phyloP scores from a whole-genome alignment of 305 asterid species.

The Andrographis paniculata region DNA sequence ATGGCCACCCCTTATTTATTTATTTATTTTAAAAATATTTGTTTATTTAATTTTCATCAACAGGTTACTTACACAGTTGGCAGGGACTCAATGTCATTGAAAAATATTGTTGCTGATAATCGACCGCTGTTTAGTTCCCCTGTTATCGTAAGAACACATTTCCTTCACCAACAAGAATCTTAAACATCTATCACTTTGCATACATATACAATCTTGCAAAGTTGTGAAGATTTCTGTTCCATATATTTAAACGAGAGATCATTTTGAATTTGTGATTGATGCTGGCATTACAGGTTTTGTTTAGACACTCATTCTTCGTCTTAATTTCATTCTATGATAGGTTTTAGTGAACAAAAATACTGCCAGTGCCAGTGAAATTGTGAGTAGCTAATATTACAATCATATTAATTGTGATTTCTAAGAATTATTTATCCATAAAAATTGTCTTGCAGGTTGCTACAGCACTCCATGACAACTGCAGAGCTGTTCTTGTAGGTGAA shows the following conservation, averaged over 20 bases:
- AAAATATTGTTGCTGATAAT: conserved; percentile 65
- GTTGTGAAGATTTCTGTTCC: no score
- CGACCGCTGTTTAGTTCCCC: conserved; percentile 78
- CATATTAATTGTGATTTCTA: background rate
- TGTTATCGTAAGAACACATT: conserved; percentile 57
- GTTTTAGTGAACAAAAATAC: conserved; percentile 93
- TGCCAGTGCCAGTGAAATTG: conserved; percentile 99
- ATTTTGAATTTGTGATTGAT: no score
- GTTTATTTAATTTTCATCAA: conserved; percentile 17
- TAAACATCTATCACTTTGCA: background rate
- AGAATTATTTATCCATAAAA: background rate
- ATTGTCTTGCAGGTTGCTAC: conserved; percentile 77
- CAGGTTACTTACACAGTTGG: conserved; percentile 96
- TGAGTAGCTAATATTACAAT: conserved; percentile 39
- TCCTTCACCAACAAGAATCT: conserved; percentile 8
- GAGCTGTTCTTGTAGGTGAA: conserved; percentile 97
- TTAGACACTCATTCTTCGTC: background rate
- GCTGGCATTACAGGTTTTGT: conserved; percentile 8
- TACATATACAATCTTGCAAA: no score
- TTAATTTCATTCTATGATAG: conserved; percentile 39
- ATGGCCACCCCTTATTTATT: no score
- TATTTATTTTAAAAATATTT: background rate
- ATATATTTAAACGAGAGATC: no score
- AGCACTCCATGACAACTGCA: conserved; percentile 97
- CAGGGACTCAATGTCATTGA: conserved; percentile 69